Evolutionary conservation across 2,329 filamentous ascomycete genomes (phyloP).

Genomic region (Talaromyces sp.): DNA sequence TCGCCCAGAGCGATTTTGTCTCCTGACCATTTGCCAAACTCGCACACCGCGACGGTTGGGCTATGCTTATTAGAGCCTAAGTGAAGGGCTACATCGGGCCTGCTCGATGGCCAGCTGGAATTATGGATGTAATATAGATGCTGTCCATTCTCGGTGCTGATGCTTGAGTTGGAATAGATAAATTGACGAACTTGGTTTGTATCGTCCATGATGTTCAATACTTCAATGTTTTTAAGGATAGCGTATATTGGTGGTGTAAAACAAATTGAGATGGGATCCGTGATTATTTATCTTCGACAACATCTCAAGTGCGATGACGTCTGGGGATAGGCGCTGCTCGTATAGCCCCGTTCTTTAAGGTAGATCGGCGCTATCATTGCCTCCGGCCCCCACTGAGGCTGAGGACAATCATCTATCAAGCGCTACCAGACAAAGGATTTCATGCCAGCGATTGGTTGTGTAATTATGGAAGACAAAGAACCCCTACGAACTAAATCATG

Average conservation of each 20-base stretch:
- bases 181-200: not conserved
- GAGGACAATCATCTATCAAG: not conserved
- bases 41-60: constrained; percentile 27
- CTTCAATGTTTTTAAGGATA: too few species aligned
- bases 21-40: constrained; percentile 33
- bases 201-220: not conserved
- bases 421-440: too few species aligned
- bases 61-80: not conserved
- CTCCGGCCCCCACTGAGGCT: not conserved
- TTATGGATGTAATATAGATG: not conserved
- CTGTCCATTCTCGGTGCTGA: not conserved
- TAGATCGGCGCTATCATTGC: not conserved
- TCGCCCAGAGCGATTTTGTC: constrained; percentile 34
- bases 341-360: not conserved
- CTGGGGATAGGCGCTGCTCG: not conserved
- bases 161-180: not conserved
- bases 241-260: too few species aligned
- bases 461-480: not conserved
- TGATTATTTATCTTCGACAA: not conserved
- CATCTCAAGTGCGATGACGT: not conserved
- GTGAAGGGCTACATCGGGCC: not conserved
- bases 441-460: not conserved
- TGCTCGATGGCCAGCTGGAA: not conserved
- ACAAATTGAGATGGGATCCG: too few species aligned
- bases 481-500: not conserved